phyloP scores from a whole-genome alignment of 2,329 filamentous ascomycete species.

The Rhynchosporium secalis region DNA sequence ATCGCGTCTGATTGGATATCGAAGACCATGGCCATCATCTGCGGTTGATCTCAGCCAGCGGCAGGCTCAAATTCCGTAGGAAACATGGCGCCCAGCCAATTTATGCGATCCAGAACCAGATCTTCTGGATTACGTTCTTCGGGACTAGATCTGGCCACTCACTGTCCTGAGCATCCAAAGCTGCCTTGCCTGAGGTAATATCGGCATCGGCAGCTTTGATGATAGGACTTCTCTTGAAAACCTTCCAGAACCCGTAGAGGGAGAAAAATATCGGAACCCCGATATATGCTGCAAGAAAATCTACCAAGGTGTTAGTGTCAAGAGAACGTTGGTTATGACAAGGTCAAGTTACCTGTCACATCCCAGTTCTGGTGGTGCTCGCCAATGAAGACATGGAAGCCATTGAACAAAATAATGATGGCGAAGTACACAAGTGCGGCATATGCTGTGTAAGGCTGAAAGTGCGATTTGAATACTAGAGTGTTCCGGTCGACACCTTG shows the following conservation, averaged over 20 bases:
- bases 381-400: conserved; percentile 74
- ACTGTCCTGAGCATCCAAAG: conserved; percentile 47
- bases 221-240: conserved; percentile 60
- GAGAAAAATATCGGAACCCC: conserved; percentile 72
- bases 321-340: background rate
- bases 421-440: conserved; percentile 63
- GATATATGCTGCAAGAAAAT: conserved; percentile 73
- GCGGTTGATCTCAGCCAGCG: no score
- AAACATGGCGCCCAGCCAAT: background rate
- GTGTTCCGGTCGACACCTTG: conserved; percentile 68
- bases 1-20: no score
- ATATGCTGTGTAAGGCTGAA: conserved; percentile 71
- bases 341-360: conserved; percentile 48
- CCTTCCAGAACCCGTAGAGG: conserved; percentile 71
- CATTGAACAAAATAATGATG: conserved; percentile 73
- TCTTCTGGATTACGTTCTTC: conserved; percentile 45
- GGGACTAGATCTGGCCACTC: conserved; percentile 44
- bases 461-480: conserved; percentile 68
- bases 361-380: conserved; percentile 58
- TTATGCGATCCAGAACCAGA: conserved; percentile 50
- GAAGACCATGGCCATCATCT: no score
- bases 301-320: conserved; percentile 61
- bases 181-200: conserved; percentile 47
- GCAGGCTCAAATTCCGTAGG: no score
- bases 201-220: conserved; percentile 44